Evolutionary conservation across 2,329 filamentous ascomycete genomes (phyloP).

Genomic region (Xylaria sp.): DNA sequence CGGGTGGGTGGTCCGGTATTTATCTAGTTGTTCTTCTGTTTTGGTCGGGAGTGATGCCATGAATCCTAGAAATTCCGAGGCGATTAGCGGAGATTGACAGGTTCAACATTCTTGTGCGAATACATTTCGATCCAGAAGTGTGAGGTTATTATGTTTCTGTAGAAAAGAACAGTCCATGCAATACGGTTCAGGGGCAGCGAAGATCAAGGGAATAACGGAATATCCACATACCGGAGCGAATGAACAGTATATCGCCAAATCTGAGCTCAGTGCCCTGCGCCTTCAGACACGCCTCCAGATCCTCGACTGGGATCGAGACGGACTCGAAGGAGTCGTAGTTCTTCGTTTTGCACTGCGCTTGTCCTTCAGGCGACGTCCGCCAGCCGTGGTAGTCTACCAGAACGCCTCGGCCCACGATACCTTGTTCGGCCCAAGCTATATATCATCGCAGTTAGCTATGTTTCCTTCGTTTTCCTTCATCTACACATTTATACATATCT

Average conservation of each 20-base stretch:
- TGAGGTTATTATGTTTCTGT: not conserved
- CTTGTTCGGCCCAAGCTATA: conserved; percentile 61
- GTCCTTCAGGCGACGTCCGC: conserved; percentile 46
- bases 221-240: conserved; percentile 52
- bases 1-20: conserved; percentile 52
- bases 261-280: conserved; percentile 60
- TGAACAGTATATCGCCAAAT: conserved; percentile 65
- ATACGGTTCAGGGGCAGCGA: not conserved
- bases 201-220: not conserved
- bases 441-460: conserved; percentile 35
- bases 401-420: conserved; percentile 67
- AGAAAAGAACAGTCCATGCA: not conserved
- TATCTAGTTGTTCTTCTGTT: conserved; percentile 51
- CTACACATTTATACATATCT: not conserved
- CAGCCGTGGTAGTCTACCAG: conserved; percentile 64
- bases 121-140: not conserved
- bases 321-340: conserved; percentile 52
- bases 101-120: not conserved
- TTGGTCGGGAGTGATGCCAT: conserved; percentile 55
- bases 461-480: not conserved
- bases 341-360: conserved; percentile 50
- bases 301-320: conserved; percentile 51
- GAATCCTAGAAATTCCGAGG: conserved; percentile 51
- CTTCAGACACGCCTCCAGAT: conserved; percentile 57
- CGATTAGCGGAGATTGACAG: not conserved